phyloP scores from a whole-genome alignment of 1,284 basidiomycete genomes.

The Xerocomus cyaneibrunnescens region DNA sequence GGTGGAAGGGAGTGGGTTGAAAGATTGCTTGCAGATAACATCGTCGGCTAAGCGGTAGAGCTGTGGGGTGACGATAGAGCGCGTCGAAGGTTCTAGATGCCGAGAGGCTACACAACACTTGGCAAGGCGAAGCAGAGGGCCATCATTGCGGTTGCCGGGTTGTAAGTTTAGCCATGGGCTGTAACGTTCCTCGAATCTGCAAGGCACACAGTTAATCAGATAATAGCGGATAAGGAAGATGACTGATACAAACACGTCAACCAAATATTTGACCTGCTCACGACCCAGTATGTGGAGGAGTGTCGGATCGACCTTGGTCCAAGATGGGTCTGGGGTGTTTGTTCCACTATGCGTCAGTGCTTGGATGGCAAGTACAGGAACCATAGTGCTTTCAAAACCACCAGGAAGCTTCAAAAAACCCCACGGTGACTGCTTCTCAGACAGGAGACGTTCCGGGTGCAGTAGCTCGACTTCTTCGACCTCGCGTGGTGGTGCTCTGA shows the following conservation, averaged over 20 bases:
- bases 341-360: constrained; percentile 32
- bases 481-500: constrained; percentile 21
- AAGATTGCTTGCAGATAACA: constrained; percentile 39
- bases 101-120: constrained; percentile 43
- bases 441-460: constrained; percentile 30
- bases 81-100: constrained; percentile 38
- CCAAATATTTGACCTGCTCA: constrained; percentile 38
- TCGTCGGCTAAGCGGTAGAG: constrained; percentile 44
- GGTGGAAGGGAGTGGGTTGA: constrained; percentile 40
- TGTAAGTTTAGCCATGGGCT: constrained; percentile 44
- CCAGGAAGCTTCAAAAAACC: constrained; percentile 36
- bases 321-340: constrained; percentile 21
- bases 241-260: constrained; percentile 37
- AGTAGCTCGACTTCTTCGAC: constrained; percentile 32
- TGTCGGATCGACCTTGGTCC: constrained; percentile 35
- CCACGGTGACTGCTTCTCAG: constrained; percentile 40
- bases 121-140: constrained; percentile 38
- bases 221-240: background rate
- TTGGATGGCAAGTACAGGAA: constrained; percentile 44
- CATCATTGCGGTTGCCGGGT: constrained; percentile 27
- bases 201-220: background rate
- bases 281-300: constrained; percentile 37
- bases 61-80: constrained; percentile 39
- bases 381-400: constrained; percentile 40
- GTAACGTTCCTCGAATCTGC: constrained; percentile 45